Evolutionary conservation across 257 asterid species (phyloP), one percentile per base, ranked within the genome.

Genomic region (Jasminum sambac): DNA sequence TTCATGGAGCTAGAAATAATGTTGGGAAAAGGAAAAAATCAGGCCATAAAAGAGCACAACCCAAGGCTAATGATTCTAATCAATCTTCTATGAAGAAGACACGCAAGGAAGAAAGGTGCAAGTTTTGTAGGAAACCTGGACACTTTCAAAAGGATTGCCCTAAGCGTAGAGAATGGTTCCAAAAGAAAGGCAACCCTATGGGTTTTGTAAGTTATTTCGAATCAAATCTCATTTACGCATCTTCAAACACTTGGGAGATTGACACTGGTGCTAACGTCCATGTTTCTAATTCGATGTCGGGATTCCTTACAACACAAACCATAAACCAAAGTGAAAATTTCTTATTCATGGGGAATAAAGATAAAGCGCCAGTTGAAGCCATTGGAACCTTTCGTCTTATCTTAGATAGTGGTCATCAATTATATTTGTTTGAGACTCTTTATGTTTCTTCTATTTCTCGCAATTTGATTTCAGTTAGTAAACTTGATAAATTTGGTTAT

Each of bases 131-230:
- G 13, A 23, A 19, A n/a, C 39, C 11, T 23, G 66, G 40, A 25
- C 66, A 61, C 39, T 26, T 23, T 61, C 38, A 10, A 30, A 61
- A 61, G 26, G 66, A 61, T 23, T 61, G 66, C 34, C 39, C 19
- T 4, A 61, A 61, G 26, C 64, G 23, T 61, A 10, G 40, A 26
- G 66, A 11, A 21, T 61, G 66, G 66, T 61, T 61, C 66, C 7
- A 61, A 61, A 61, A 26, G 38, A 61, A 61, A 61, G 38, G 66
- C 26, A 61, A 61, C 11, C 38, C 5, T 61, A 21, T 61, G 1
- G 38, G 13, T 61, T 61, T 23, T 11, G 66, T 61, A 61, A 24
- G 41, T 61, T 61, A 24, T 26, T 38, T 38, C 41, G 39, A 61
- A 61, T 61, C 66, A 24, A 61, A 61, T 25, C 21, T 23, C 12